These are phyloP conservation scores for Prunus davidiana DNA, from an alignment of 306 rosid species.

Conservation along the genomic window DNA sequence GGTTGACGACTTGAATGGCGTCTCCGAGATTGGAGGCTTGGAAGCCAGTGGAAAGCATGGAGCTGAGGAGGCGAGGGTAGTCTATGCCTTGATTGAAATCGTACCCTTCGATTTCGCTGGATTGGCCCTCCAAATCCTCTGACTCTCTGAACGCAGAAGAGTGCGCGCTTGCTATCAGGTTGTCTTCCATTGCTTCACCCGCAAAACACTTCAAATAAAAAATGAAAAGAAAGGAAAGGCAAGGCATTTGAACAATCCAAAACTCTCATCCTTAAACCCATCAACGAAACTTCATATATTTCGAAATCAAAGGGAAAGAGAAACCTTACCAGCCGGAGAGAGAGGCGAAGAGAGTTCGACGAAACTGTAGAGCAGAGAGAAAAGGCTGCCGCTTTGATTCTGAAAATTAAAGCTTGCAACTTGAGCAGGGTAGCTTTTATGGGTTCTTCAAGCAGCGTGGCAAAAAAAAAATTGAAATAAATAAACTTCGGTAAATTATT, in stretches of 20 bases:
- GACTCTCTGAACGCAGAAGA: constrained; percentile 72
- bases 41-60: constrained; percentile 72
- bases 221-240: not conserved
- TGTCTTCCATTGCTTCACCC: constrained; percentile 35
- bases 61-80: constrained; percentile 55
- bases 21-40: constrained; percentile 90
- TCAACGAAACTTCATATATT: not conserved
- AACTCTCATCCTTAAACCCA: not conserved
- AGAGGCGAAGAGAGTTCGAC: not conserved
- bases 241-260: not conserved
- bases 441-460: not conserved
- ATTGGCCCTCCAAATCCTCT: constrained; percentile 55
- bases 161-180: constrained; percentile 29
- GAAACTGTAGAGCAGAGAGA: not conserved
- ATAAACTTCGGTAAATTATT: no score
- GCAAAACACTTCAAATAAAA: no score
- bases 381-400: not conserved
- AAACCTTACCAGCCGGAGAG: not conserved
- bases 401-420: not conserved
- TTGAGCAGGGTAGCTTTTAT: no score
- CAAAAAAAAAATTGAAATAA: not conserved
- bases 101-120: constrained; percentile 61
- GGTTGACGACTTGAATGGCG: constrained; percentile 65
- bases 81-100: constrained; percentile 74
- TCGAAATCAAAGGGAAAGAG: not conserved